Base-by-base conservation (phyloP, 352 stramenopile genomes). In the Phytophthora parvispora region DNA sequence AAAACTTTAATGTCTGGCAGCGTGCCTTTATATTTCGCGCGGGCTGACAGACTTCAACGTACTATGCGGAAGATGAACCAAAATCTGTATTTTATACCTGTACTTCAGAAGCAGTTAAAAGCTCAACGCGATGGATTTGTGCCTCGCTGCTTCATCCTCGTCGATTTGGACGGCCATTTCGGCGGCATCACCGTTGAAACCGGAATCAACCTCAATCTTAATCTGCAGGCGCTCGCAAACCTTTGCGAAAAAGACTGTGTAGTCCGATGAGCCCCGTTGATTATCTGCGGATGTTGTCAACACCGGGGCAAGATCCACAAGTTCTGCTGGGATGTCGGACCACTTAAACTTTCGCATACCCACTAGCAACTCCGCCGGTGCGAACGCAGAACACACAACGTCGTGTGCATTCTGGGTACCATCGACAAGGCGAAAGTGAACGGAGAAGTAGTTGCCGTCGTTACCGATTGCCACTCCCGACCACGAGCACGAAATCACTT, bases 311-410 rank as follows among this genome's bases (percentile, higher is more conserved):
- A 60, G 38, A 54, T 3, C 10, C 9, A 55, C 25, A 13, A 72
- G 18, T 10, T 72, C 55, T 60, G 63, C 32, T 10, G 69, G 69
- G 12, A 76, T 55, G 12, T 73, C 69, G 8, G 9, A 8, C 34
- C 43, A 67, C 25, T 60, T 2, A 7, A 76, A 76, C 8, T 16
- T 52, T 20, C 34, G 22, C 2, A 50, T 63, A 34, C 40, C 50
- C 5, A 81, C 61, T 1, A 64, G 28, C 36, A 78, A 25, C 1
- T 69, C 45, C 10, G 50, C 50, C 0, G 78, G 78, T 13, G 73
- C 66, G 32, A 69, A 82, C 2, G 48, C 76, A 15, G 77, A 79
- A 36, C 66, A 77, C 12, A 69, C 5, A 22, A 80, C 45, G 36
- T 57, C 43, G n/a, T 29, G 22, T 24, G 13, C 15, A 28, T 36